phyloP scores from a whole-genome alignment of 139 green algal species.

The Chlamydomonas sp. region DNA sequence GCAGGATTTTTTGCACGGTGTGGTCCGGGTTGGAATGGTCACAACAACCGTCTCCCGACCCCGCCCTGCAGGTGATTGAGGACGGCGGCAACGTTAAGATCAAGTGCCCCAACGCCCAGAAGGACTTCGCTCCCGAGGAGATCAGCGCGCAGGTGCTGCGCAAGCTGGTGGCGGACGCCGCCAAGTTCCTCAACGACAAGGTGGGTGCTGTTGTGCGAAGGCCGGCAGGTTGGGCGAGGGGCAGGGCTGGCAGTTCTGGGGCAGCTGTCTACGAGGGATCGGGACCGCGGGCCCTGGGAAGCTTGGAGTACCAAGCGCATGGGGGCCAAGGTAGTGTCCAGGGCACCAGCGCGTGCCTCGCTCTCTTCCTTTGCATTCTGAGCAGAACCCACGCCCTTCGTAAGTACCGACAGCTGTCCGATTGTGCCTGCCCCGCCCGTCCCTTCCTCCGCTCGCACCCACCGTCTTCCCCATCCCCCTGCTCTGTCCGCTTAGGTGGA shows the following conservation, averaged over 20 bases:
- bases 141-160: slow-evolving; percentile 96
- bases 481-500: slow-evolving; percentile 57
- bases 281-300: too few relatives aligned
- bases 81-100: slow-evolving; percentile 96
- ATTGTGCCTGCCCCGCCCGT: too few relatives aligned
- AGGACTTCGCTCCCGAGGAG: slow-evolving; percentile 98
- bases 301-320: too few relatives aligned
- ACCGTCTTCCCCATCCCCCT: neutral
- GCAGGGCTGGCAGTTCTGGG: neutral
- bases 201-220: neutral
- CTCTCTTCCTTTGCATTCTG: too few relatives aligned
- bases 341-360: too few relatives aligned
- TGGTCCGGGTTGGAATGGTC: too few relatives aligned
- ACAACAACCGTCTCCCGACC: neutral
- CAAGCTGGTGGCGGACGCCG: slow-evolving; percentile 92
- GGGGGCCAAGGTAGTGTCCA: too few relatives aligned
- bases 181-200: slow-evolving; percentile 87
- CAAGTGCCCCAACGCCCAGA: slow-evolving; percentile 83
- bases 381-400: too few relatives aligned
- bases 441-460: too few relatives aligned
- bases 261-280: too few relatives aligned
- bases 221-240: neutral
- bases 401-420: too few relatives aligned
- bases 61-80: slow-evolving; percentile 61
- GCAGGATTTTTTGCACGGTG: too few relatives aligned